Base-by-base conservation (phyloP, 2,329 filamentous ascomycete species). In the Chaetothyriales sp. region DNA sequence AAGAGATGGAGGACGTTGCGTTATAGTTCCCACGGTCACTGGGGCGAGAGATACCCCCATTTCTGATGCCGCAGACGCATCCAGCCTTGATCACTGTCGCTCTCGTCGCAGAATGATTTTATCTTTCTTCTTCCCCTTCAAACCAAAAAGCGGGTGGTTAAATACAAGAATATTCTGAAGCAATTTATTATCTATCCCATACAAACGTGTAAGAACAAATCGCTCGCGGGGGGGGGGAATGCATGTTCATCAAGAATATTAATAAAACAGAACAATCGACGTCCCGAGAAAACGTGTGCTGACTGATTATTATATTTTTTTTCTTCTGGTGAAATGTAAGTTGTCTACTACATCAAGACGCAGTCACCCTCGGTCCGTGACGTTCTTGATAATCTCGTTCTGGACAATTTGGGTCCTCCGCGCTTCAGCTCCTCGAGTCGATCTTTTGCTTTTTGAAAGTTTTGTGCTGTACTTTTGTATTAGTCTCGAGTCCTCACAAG, bases 311-410 rank as follows among this genome's bases (percentile, higher is more conserved):
- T 8, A 19, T 19, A n/a, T 19, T 43, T 19, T 3, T 8, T 43
- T n/a, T n/a, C n/a, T n/a, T n/a, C n/a, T n/a, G n/a, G 42, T 3
- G n/a, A n/a, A 43, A n/a, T 19, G 15, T 43, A n/a, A 43, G 18
- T 26, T n/a, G 44, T 9, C 25, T 32, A 51, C 74, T 70, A 94
- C 88, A 94, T 94, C 48, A 94, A 73, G 49, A 76, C 71, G 66
- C 89, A 96, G 57, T 95, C 88, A 48, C 86, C 88, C 58, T 95
- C 87, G 62, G 90, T 86, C 64, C 90, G 83, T 57, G 87, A 85
- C 58, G 83, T 90, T 51, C 90, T 78, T 7, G 84, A 89, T 54
- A 95, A 86, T 50, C 86, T 77, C 50, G 81, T 80, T 63, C 85
- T 86, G 55, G 84, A 80, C 47, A 73, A 75, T 58, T 81, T 84